A percentile compares a stretch with the other conserved stretches of the same genome.
Conservation (phyloP, 2,329 filamentous ascomycete species). For the Colletotrichum godetiae region DNA sequence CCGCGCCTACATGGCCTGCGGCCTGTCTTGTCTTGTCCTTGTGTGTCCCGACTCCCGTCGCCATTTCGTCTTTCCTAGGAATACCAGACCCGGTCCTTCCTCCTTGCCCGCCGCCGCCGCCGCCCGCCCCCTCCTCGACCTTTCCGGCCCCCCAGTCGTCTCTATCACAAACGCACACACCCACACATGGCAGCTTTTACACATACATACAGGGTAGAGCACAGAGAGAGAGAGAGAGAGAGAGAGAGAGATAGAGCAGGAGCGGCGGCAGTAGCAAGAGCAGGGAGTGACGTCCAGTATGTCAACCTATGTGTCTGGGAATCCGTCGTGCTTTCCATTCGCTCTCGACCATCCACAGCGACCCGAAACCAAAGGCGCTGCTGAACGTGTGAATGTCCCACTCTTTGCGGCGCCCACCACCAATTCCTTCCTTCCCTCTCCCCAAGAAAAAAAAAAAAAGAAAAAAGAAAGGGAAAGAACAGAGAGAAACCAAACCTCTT, state of each 20-base stretch:
- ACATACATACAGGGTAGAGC: not conserved
- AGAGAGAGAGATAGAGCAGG: too few relatives aligned
- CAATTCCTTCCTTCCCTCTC: not conserved
- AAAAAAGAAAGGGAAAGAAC: too few relatives aligned
- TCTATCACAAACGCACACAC: conserved; percentile 16
- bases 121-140: not conserved
- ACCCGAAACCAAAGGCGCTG: not conserved
- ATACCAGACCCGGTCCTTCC: not conserved
- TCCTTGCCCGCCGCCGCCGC: not conserved
- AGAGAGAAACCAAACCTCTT: conserved; percentile 1
- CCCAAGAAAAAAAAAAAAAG: not conserved
- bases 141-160: not conserved
- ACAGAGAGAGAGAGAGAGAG: too few relatives aligned
- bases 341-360: conserved; percentile 6
- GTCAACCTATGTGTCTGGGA: not conserved
- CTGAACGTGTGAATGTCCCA: conserved; percentile 16
- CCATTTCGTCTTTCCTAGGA: not conserved
- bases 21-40: too few relatives aligned
- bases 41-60: not conserved
- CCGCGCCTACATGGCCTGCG: conserved; percentile 6
- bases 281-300: not conserved
- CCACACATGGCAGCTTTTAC: not conserved
- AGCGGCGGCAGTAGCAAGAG: too few relatives aligned
- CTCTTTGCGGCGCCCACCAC: conserved; percentile 4
- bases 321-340: not conserved